Evolutionary conservation across 148 eudicot genomes (phyloP).

Genomic region (Vaccinium corymbosum): DNA sequence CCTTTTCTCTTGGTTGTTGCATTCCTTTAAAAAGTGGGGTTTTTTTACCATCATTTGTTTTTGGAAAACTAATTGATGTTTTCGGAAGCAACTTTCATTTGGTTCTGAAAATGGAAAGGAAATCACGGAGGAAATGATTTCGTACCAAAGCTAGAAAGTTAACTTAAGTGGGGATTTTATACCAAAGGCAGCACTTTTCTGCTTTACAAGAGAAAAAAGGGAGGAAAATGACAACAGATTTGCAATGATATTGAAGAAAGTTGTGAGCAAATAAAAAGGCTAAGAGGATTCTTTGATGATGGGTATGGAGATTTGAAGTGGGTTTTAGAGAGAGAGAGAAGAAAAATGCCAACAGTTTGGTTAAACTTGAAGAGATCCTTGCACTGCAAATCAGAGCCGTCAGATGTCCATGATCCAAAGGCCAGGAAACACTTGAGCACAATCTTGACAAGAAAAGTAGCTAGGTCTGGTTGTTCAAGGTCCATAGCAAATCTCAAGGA

Average conservation of each 20-base stretch:
- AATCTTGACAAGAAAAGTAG: slow-evolving; percentile 54
- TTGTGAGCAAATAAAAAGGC: background rate
- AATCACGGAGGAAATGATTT: background rate
- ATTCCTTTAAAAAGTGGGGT: background rate
- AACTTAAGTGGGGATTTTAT: background rate
- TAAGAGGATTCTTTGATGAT: background rate
- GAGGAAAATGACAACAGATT: slow-evolving; percentile 13
- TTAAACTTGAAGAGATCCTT: slow-evolving; percentile 75
- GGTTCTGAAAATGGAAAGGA: slow-evolving; percentile 12
- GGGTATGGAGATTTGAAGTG: background rate
- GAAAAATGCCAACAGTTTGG: slow-evolving; percentile 76
- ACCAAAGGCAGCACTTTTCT: background rate
- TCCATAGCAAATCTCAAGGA: slow-evolving; percentile 91
- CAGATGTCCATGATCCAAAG: slow-evolving; percentile 80
- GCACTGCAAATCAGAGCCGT: slow-evolving; percentile 85
- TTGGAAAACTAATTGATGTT: background rate
- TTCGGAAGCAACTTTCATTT: slow-evolving; percentile 4
- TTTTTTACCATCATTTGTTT: background rate
- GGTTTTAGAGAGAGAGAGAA: background rate
- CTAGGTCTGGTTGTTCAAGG: slow-evolving; percentile 92
- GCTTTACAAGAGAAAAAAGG: slow-evolving; percentile 7
- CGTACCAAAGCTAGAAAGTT: background rate
- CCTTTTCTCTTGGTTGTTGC: background rate
- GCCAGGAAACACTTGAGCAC: slow-evolving; percentile 45
- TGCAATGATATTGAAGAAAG: background rate